Conservation (phyloP, 1,139 yeast species). For the Scheffersomyces quercinus region DNA sequence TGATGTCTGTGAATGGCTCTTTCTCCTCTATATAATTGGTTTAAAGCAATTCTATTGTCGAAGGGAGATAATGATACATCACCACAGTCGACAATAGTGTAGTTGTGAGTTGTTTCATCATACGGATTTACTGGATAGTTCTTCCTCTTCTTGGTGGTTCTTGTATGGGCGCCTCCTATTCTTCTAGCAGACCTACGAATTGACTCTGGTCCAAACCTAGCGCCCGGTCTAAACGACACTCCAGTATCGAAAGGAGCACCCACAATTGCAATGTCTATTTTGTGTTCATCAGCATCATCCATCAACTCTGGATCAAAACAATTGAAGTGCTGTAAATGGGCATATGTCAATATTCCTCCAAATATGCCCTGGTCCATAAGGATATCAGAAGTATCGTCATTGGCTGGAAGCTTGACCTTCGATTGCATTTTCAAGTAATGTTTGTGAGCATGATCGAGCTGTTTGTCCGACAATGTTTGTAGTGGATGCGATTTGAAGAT, state of each 20-base stretch:
- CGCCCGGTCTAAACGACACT: slow-evolving; percentile 50
- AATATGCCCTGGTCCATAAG: slow-evolving; percentile 19
- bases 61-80: slow-evolving; percentile 59
- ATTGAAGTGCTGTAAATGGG: slow-evolving; percentile 37
- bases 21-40: slow-evolving; percentile 53
- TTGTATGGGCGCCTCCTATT: slow-evolving; percentile 26
- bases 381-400: slow-evolving; percentile 40
- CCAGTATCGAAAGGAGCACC: slow-evolving; percentile 59
- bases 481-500: background rate
- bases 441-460: slow-evolving; percentile 3
- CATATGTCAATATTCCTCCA: slow-evolving; percentile 51
- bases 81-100: slow-evolving; percentile 51
- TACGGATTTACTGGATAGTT: slow-evolving; percentile 15
- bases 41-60: slow-evolving; percentile 53
- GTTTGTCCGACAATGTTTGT: background rate
- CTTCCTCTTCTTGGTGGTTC: slow-evolving; percentile 17
- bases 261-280: slow-evolving; percentile 47
- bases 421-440: slow-evolving; percentile 14
- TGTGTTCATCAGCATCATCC: slow-evolving; percentile 7
- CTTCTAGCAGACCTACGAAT: slow-evolving; percentile 42
- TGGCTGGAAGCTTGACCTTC: slow-evolving; percentile 31
- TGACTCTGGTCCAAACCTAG: slow-evolving; percentile 53
- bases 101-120: slow-evolving; percentile 27
- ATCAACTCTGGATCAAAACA: slow-evolving; percentile 32
- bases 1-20: slow-evolving; percentile 44